Evolutionary conservation across 139 green algal genomes (phyloP).

Genomic region (Yamagishiella unicocca): DNA sequence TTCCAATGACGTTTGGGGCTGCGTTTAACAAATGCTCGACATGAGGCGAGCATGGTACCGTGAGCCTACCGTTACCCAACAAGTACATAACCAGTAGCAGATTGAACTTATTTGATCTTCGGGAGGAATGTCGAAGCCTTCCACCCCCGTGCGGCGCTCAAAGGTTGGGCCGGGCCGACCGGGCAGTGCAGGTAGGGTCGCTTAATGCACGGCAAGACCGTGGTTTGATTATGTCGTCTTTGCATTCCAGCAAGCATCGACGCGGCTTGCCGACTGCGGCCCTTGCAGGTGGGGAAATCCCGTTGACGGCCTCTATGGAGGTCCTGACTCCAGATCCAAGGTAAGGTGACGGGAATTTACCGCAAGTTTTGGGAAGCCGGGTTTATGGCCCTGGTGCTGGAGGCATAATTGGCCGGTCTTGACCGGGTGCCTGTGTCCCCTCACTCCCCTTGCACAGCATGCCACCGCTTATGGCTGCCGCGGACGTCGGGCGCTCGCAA

Average conservation of each 20-base stretch:
- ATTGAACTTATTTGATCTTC: background rate
- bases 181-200: background rate
- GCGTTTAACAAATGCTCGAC: background rate
- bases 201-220: background rate
- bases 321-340: conserved; percentile 32
- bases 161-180: conserved; percentile 18
- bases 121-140: conserved; percentile 34
- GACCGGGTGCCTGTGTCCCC: too few species aligned
- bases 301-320: conserved; percentile 45
- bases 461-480: background rate
- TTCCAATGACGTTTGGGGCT: background rate
- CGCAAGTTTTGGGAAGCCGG: too few species aligned
- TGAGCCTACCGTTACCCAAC: background rate
- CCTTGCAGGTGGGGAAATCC: conserved; percentile 40
- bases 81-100: background rate
- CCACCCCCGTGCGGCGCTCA: conserved; percentile 26
- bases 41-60: background rate
- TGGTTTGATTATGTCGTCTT: background rate
- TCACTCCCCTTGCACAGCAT: background rate
- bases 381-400: too few species aligned
- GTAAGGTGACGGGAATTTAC: background rate
- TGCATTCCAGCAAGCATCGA: background rate
- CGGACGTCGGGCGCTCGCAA: background rate
- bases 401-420: too few species aligned
- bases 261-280: too few species aligned